Evolutionary conservation across 768 basidiomycete species (phyloP), one percentile per base, ranked within the genome.

Genomic region (Lactifluus piperatus): DNA sequence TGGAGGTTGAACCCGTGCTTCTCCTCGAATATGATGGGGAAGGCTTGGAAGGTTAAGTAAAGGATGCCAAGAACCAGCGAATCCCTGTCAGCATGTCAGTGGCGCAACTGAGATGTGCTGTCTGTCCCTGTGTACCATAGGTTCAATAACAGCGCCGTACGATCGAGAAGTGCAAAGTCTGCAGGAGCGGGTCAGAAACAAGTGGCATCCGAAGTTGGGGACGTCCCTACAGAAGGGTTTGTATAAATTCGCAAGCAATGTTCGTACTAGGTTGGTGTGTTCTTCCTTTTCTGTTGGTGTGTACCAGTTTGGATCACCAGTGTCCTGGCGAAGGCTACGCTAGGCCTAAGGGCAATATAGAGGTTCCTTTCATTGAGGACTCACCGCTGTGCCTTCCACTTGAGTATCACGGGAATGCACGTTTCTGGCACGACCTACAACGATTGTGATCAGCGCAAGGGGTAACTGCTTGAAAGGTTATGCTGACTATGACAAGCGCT

Each of bases 111-210:
- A 8, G 41, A 46, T 45, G 6, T 6, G 34, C 18, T 2, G 32
- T 1, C 39, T 11, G 45, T 64, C 8, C 29, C 30, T 18, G 66
- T 77, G 3, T 69, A 85, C 90, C 89, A 91, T 14, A 79, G 68
- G 68, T 89, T 78, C 9, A 92, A 74, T 5, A 85, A 70, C 4
- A 91, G 74, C 0, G 85, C 85, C 88, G 91, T 92, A n/a, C 79
- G 76, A 64, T 94, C 87, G 50, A 75, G 79, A 0, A 80, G 43
- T 5, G 88, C 71, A 6, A 90, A 72, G 68, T 83, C 86, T 87
- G 58, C 36, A 34, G 29, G 37, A 44, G 14, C 34, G 22, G 56
- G 37, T 52, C 60, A 37, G 54, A 4, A 22, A 48, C 45, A 34
- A 29, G 27, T 20, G 9, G 56, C 22, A 48, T 18, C 50, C 32